Base-by-base conservation (phyloP, 345 rosid genomes). In the Lumnitzera racemosa region DNA sequence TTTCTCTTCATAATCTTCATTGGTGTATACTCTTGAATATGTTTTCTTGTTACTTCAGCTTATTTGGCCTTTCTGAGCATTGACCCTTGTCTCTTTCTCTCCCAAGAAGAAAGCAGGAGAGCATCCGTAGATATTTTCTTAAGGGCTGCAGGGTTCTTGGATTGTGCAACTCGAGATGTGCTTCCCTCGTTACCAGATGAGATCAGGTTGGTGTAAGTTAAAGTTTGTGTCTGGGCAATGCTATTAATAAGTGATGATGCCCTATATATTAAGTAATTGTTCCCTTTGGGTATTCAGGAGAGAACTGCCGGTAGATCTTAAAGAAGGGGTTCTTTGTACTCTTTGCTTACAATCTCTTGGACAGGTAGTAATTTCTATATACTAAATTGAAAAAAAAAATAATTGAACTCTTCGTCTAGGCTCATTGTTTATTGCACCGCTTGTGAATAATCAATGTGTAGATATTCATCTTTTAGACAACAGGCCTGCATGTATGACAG, bases 81-180 rank as follows among this genome's bases (percentile, higher is more conserved):
- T 36, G 10, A 36, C 43, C 5, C 9, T 36, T 36, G 9, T 69
- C 41, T 61, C 61, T 72, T 16, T 43, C 53, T 62, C 64, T 51
- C 58, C 67, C 58, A 60, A 60, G 53, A 68, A 95, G 99, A 90
- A 67, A 86, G 80, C 81, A 82, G 95, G 80, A 78, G 92, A 67
- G 86, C 92, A 41, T 80, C 96, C 0, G 57, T 95, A 60, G 98
- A 95, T 66, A 83, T 88, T 74, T 90, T 95, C 86, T 76, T 95
- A 78, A 90, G 85, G 83, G 99, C 98, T 56, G 96, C 98, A 46
- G 99, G 99, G 65, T 86, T 84, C 73, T 75, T 95, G 72, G 99
- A 95, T 64, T 90, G 91, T 78, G 98, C 97, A 36, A 83, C 90
- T 51, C 85, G 84, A 46, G 74, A 86, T 74, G 96, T 90, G 67